Conservation (phyloP, 768 basidiomycete species). For the Podaxis sp. region DNA sequence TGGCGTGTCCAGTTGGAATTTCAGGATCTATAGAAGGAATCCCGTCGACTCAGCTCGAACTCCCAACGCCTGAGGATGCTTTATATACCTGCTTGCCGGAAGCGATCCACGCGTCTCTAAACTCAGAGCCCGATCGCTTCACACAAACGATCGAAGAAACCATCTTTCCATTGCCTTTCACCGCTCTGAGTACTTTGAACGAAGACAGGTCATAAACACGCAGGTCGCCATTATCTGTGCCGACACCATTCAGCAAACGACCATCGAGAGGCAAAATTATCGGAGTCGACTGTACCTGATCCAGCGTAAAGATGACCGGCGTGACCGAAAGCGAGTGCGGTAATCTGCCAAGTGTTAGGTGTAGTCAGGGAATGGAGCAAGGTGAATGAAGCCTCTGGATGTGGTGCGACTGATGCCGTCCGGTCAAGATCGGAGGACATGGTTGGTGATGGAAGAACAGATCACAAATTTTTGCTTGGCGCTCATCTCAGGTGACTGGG, state of each 20-base stretch:
- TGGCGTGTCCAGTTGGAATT: conserved; percentile 42
- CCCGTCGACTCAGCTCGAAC: neutral
- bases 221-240: conserved; percentile 65
- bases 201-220: conserved; percentile 64
- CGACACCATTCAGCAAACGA: neutral
- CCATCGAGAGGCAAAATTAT: neutral
- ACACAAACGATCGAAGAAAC: conserved; percentile 62
- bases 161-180: conserved; percentile 55
- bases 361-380: conserved; percentile 12
- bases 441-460: neutral
- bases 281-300: conserved; percentile 45
- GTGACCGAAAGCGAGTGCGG: conserved; percentile 52
- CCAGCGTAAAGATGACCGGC: conserved; percentile 56
- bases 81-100: conserved; percentile 55
- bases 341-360: conserved; percentile 29
- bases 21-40: conserved; percentile 33
- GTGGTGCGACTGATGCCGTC: conserved; percentile 2
- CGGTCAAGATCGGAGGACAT: neutral
- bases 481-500: neutral
- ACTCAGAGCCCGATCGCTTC: conserved; percentile 36
- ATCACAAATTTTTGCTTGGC: neutral
- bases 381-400: conserved; percentile 5
- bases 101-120: conserved; percentile 64
- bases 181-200: conserved; percentile 60
- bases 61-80: neutral